phyloP scores from a whole-genome alignment of 345 rosid genomes.

The Lagerstroemia speciosa region DNA sequence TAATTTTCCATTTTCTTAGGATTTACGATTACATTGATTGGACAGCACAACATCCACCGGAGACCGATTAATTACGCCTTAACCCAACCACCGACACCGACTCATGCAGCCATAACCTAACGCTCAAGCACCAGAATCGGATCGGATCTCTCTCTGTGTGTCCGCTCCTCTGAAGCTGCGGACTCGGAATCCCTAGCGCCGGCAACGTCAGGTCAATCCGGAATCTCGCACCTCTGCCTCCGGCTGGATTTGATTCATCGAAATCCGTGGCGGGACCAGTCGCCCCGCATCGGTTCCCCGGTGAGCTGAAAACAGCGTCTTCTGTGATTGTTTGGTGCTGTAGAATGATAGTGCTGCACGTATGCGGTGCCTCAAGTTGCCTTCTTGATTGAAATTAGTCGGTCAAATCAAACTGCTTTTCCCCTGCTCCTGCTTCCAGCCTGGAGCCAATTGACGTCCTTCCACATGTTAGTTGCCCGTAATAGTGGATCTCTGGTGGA shows the following conservation, averaged over 20 bases:
- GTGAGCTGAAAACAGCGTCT: neutral
- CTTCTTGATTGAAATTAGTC: neutral
- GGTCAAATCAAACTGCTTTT: conserved; percentile 2
- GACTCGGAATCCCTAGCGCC: neutral
- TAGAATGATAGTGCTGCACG: neutral
- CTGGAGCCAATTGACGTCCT: neutral
- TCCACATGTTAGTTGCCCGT: neutral
- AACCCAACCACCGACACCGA: neutral
- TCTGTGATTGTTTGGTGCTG: neutral
- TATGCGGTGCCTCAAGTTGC: neutral
- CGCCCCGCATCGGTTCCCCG: neutral
- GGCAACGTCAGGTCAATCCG: neutral
- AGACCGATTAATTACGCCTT: neutral
- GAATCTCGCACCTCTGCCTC: neutral
- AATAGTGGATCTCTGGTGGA: neutral
- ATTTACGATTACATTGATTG: too few species aligned
- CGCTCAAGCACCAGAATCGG: neutral
- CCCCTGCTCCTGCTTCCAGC: too few species aligned
- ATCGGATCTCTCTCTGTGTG: neutral
- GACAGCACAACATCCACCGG: neutral
- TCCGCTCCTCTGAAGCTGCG: neutral
- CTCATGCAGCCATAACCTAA: neutral
- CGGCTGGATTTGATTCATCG: neutral
- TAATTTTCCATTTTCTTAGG: too few species aligned
- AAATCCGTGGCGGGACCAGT: neutral